Evolutionary conservation across 2,329 filamentous ascomycete species (phyloP), one percentile per base, ranked within the genome.

Genomic region (Monilinia fructigena): DNA sequence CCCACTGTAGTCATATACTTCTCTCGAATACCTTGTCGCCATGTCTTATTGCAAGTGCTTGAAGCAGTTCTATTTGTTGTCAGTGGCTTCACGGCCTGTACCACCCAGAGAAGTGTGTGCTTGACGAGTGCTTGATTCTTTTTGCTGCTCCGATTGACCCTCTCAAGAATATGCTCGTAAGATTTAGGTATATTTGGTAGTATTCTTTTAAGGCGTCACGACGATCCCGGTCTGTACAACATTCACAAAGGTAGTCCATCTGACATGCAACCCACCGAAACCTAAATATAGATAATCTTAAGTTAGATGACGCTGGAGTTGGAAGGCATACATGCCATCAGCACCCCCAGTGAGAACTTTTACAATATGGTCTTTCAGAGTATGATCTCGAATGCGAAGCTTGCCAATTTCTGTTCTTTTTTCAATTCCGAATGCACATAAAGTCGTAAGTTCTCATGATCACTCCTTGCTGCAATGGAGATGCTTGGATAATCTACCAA

Each of bases 101-200:
- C 50, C 31, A 72, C 66, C 69, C 71, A 74, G 23, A 58, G 61
- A 12, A 74, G 48, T 12, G 68, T 62, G 28, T 65, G 63, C 31
- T 68, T 55, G 6, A 75, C 72, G 35, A 75, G 40, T 6, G 53
- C 42, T 48, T 70, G 70, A n/a, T 72, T 68, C 6, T 64, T 58
- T n/a, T 59, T 55, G 12, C 53, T 72, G 26, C 69, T 69, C 16
- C 63, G 66, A 20, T 74, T 69, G 18, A 76, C 69, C 42, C 66
- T 68, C 2, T 71, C 65, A 12, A 78, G 67, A 11, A 75, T 76
- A 50, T 72, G 68, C n/a, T 69, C 69, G 40, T 77, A 75, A 2
- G 71, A 74, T 47, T 71, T 70, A 8, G 72, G 71, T 7, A 75
- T 58, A 42, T 69, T 69, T 6, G 63, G 64, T 4, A 73, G 74